phyloP scores from a whole-genome alignment of 148 eudicot species.

The Rhododendron griersonianum region DNA sequence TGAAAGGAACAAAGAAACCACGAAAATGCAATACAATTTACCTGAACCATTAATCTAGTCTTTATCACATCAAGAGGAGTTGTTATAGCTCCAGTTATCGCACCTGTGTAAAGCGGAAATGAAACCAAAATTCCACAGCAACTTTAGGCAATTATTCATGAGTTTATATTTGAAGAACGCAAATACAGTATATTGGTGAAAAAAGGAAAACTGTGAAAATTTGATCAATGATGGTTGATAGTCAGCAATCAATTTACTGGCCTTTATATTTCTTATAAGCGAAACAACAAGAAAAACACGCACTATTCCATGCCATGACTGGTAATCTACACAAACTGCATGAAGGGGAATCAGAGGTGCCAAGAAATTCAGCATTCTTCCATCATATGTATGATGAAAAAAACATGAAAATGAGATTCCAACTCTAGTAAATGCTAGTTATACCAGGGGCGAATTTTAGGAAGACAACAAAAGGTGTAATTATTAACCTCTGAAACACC shows the following conservation, averaged over 20 bases:
- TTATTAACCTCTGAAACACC: background rate
- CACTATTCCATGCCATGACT: background rate
- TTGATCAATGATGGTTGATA: background rate
- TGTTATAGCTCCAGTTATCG: slow-evolving; percentile 78
- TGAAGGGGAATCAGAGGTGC: background rate
- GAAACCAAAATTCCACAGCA: background rate
- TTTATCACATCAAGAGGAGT: slow-evolving; percentile 91
- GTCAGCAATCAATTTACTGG: background rate
- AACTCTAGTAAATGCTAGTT: background rate
- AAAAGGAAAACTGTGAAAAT: background rate
- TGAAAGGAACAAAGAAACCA: background rate
- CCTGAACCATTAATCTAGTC: slow-evolving; percentile 91
- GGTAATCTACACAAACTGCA: background rate
- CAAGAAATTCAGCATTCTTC: slow-evolving; percentile 3
- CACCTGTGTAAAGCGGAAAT: slow-evolving; percentile 43
- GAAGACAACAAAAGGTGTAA: background rate
- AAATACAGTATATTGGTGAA: background rate
- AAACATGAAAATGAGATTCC: background rate
- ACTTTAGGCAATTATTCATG: background rate
- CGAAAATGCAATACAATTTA: slow-evolving; percentile 10
- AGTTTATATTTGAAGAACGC: background rate
- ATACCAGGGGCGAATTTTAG: background rate
- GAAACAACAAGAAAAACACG: background rate
- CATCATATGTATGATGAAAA: background rate
- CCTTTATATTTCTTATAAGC: background rate